Conservation (phyloP, 768 basidiomycete species). For the Trametes cubensis region DNA sequence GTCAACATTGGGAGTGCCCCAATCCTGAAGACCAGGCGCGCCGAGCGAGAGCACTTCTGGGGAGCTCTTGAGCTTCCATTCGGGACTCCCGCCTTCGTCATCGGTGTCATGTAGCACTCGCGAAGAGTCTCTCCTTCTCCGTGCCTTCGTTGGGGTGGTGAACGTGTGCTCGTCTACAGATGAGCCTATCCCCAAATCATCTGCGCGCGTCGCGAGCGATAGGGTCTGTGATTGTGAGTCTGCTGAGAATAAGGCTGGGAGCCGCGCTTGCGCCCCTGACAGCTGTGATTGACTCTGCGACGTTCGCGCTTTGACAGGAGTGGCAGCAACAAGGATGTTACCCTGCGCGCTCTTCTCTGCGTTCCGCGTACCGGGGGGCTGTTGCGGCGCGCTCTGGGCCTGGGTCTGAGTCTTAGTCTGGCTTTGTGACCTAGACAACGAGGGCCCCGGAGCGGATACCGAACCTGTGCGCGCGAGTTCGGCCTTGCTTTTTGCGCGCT, state of each 20-base stretch:
- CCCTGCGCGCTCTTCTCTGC: slow-evolving; percentile 29
- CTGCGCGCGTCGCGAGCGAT: slow-evolving; percentile 2
- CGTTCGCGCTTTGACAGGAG: slow-evolving; percentile 47
- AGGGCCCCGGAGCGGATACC: slow-evolving; percentile 1
- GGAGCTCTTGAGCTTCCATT: slow-evolving; percentile 31
- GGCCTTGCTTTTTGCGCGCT: slow-evolving; percentile 19
- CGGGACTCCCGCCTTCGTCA: slow-evolving; percentile 30
- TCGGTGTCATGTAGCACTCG: slow-evolving; percentile 14
- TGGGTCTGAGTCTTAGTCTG: slow-evolving; percentile 17
- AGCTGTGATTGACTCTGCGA: slow-evolving; percentile 13
- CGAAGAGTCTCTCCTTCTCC: background rate
- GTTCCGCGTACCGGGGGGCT: background rate
- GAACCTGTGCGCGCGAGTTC: slow-evolving; percentile 10
- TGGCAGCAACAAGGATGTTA: slow-evolving; percentile 56
- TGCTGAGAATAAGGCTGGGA: slow-evolving; percentile 12
- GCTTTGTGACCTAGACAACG: slow-evolving; percentile 12
- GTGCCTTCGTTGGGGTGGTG: slow-evolving; percentile 15
- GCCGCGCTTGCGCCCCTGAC: slow-evolving; percentile 7
- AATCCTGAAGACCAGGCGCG: slow-evolving; percentile 8
- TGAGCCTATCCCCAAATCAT: too few species aligned
- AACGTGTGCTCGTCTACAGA: background rate
- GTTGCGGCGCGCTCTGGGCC: background rate
- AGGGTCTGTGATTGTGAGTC: slow-evolving; percentile 4
- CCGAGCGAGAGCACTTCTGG: slow-evolving; percentile 27
- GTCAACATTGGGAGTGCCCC: background rate